Evolutionary conservation across 2,329 filamentous ascomycete species (phyloP), one percentile per base, ranked within the genome.

Genomic region (Dactylellina sp.): DNA sequence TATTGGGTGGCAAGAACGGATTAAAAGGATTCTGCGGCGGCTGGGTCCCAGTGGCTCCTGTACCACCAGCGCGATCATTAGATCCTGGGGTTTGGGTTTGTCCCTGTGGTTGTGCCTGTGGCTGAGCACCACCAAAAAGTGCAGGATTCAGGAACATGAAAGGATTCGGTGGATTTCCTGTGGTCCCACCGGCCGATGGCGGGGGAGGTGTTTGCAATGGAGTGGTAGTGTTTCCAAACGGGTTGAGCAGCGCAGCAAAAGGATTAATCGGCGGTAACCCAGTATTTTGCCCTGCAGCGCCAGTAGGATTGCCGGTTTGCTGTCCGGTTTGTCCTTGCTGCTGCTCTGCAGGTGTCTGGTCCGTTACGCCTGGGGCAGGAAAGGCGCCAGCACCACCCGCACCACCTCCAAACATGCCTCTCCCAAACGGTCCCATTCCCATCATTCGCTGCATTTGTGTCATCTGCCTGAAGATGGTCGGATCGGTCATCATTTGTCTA

Each of bases 401-500:
- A 7, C 16, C 62, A 53, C 76, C 61, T 7, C 78, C 80, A 62
- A 82, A 84, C 55, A 83, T 84, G 63, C 80, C 86, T 32, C 70
- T 32, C 47, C 84, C 85, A 82, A 89, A 85, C 24, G 81, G 80
- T 53, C 82, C 82, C 7, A 79, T 63, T 5, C 83, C 83, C 50
- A 74, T 64, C 83, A 89, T 87, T 66, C 91, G 86, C 80, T 93
- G 90, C 88, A 98, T 90, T 75, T 92, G 88, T 79, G 92, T 87
- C 78, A 93, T 92, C 80, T 91, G 89, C 68, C 92, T 86, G 76
- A 99, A 87, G 78, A 92, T 88, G 47, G 92, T 88, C 2, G 95
- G 95, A 80, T 96, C 93, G 75, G 92, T 94, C 86, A 99, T 89
- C 91, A 98, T 95, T 57, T 91, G 86, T 79, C 95, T 88, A 83